Evolutionary conservation across 441 rosid genomes (phyloP).

Genomic region (Adansonia madagascariensis): DNA sequence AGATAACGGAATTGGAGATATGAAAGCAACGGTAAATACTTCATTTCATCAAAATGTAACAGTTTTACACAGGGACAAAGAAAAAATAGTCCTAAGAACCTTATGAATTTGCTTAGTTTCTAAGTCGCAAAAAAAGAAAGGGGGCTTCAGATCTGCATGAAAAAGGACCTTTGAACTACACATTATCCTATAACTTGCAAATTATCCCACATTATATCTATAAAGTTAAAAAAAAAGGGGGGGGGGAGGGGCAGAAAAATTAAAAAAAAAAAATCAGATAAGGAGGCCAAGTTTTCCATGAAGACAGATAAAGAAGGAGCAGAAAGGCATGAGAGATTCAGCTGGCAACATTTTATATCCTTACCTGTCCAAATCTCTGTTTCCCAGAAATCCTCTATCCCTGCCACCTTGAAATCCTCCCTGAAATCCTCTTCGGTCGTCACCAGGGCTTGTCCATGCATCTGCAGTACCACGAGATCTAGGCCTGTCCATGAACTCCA

Average conservation of each 20-base stretch:
- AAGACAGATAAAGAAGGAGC: background rate
- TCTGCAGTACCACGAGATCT: slow-evolving; percentile 75
- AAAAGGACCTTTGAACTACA: background rate
- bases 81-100: background rate
- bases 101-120: background rate
- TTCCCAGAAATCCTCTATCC: slow-evolving; percentile 76
- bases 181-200: background rate
- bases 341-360: slow-evolving; percentile 10
- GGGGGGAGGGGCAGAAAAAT: too few species aligned
- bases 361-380: slow-evolving; percentile 80
- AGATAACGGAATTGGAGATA: background rate
- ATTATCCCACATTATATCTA: slow-evolving; percentile 2
- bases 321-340: background rate
- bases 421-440: slow-evolving; percentile 63
- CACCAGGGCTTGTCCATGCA: slow-evolving; percentile 66
- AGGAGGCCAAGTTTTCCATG: background rate
- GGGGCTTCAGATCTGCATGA: background rate
- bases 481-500: slow-evolving; percentile 76
- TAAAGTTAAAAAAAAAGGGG: background rate
- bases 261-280: background rate
- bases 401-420: slow-evolving; percentile 70
- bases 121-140: background rate
- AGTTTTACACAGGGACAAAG: background rate
- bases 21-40: background rate
- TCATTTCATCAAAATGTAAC: background rate